phyloP scores from a whole-genome alignment of 805 yeast genomes.

The Wickerhamomyces silvicola region DNA sequence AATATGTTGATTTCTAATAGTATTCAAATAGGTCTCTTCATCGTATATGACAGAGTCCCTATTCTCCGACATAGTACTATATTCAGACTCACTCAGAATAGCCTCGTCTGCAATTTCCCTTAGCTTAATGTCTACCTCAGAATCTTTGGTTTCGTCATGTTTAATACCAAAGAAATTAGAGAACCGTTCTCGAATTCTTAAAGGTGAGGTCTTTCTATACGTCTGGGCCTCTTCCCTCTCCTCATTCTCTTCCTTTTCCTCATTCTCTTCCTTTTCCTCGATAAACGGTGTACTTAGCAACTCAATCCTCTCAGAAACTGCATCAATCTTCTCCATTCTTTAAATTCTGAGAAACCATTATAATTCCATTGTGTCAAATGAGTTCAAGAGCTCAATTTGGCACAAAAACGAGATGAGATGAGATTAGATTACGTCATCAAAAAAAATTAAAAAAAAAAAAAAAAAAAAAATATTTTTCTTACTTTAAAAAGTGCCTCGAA shows the following conservation, averaged over 20 bases:
- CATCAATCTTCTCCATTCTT: too few species aligned
- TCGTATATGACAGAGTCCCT: background rate
- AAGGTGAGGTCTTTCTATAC: too few species aligned
- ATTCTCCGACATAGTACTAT: background rate
- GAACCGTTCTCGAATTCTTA: constrained; percentile 2
- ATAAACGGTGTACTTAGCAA: constrained; percentile 1
- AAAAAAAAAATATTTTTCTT: too few species aligned
- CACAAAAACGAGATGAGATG: too few species aligned
- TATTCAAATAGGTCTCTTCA: constrained; percentile 4
- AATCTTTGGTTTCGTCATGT: constrained; percentile 2
- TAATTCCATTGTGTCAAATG: too few species aligned
- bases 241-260: background rate
- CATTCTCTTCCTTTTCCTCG: background rate
- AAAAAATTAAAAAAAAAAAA: too few species aligned
- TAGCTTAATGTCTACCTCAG: constrained; percentile 1
- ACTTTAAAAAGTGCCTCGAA: background rate
- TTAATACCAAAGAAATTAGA: constrained; percentile 1
- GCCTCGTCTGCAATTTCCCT: constrained; percentile 2
- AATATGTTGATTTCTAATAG: constrained; percentile 4
- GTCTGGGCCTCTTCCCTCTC: too few species aligned
- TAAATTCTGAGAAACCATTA: too few species aligned
- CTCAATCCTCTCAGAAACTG: constrained; percentile 5
- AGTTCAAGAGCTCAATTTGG: too few species aligned
- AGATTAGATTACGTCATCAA: too few species aligned
- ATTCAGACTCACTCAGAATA: background rate